Base-by-base conservation (phyloP, 1,284 basidiomycete species). In the Neolentinus lepideus region DNA sequence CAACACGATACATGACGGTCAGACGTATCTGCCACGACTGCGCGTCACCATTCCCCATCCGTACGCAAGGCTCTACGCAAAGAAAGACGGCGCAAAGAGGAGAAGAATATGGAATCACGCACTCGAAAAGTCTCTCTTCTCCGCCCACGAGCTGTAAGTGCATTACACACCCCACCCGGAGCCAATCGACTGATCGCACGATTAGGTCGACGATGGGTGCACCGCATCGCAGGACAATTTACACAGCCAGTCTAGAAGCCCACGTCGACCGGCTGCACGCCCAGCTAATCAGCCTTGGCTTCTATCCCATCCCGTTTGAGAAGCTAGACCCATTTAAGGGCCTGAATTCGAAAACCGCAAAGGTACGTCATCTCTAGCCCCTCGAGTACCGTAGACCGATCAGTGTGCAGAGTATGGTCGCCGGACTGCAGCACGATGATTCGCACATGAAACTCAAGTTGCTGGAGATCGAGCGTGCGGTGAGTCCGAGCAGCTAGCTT, bases 51-150 rank as follows among this genome's bases (percentile, higher is more conserved):
- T 85, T 56, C 68, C 75, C 0, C 84, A 87, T 58, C 86, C 85
- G 0, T 87, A 86, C 59, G 79, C 83, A 3, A 79, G 83, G 54
- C 71, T 85, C 2, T 76, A 79, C 58, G 80, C 79, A 11, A 84
- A 83, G 63, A 82, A 81, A 59, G 78, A 83, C 47, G 77, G 78
- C 51, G 75, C 77, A 1, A 84, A 88, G 64, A 78, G 83, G 2
- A 76, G 86, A 19, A 84, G 82, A 63, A 83, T 85, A 22, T 90
- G 86, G 86, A 85, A 83, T 52, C 86, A 88, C 60, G 78, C 80
- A 1, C 76, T 88, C 56, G 87, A 90, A 67, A 88, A 88, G 63
- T 73, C 73, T 14, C 69, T 90, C 24, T 90, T 90, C 67, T 76
- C 71, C 1, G 76, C 84, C 0, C 77, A 80, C 53, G 86, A 89